Evolutionary conservation across 306 rosid species (phyloP), one percentile per base, ranked within the genome.

Genomic region (Dryas alaskensis): DNA sequence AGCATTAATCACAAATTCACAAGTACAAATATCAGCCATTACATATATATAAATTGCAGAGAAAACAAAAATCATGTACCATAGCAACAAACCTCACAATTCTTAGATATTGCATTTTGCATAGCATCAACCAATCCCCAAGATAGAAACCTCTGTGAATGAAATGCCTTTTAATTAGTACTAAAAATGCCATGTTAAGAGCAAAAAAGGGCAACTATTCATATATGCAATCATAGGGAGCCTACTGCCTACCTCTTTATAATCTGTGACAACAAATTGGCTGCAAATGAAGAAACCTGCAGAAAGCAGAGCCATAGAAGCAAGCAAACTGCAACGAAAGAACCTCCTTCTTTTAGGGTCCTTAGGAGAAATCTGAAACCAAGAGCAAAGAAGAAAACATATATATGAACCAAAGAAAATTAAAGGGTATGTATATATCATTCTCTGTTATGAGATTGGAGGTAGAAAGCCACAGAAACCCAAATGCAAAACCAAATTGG

Each of bases 251-350:
- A 81, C 85, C 85, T 72, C 83, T 78, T 75, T 84, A 68, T 75
- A 51, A 50, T 81, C 81, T 10, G 71, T 51, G 31, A 81, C 60
- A 55, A 72, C 40, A 62, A 75, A 54, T 17, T 67, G 72, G 74
- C 81, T 78, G 48, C 85, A 70, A 42, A 58, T 39, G 55, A 81
- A 57, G 73, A 84, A 81, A 76, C 60, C 75, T 13, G 81, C 61
- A 49, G 72, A 81, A 72, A 75, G 16, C 60, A 81, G 16, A 74
- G 73, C 9, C 12, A 78, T 3, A 14, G 74, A 8, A 1, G 51
- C 72, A 45, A 84, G 53, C 49, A 63, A 65, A 60, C 64, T 6
- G 69, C 75, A 66, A 50, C 17, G 50, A 72, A 81, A 55, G 45
- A 70, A 27, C 17, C 17, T 72, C 68, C 17, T 14, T 45, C 27